Evolutionary conservation across 2,329 filamentous ascomycete species (phyloP), one percentile per base, ranked within the genome.

Genomic region (Aspergillus sp.): DNA sequence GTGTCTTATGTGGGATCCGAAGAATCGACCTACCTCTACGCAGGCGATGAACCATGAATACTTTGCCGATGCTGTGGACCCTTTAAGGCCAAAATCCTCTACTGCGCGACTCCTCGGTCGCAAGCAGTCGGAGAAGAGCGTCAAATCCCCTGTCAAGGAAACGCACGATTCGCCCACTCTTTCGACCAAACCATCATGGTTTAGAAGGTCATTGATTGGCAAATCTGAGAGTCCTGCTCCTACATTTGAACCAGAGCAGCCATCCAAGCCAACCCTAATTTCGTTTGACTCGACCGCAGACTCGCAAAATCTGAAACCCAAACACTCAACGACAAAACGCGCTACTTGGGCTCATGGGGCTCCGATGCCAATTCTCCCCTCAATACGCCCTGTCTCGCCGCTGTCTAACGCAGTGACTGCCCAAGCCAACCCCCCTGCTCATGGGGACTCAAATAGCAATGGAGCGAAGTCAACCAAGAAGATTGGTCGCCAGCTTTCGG

Each of bases 1-100:
- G 92, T 99, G 95, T 76, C 77, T 99, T 64, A 95, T 98, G 90
- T 99, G 95, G 95, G 95, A 99, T 75, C 95, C 95, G 11, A 96
- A 93, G 79, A 87, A 81, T 69, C 85, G 95, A 60, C 95, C 95
- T 45, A 98, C 93, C 4, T 97, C 93, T 2, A 87, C 89, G 0
- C 93, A 99, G 75, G 93, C 95, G n/a, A 79, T 99, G 64, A 89
- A 90, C 40, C 95, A 99, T 73, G 93, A 97, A 66, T 99, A 96
- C 76, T 99, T 99, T 68, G 76, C 83, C 34, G 95, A 98, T 77
- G 95, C 95, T 2, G 86, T 96, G 51, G 95, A 99, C 73, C 95
- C 95, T 13, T 78, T 97, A 54, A 83, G 93, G 55, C 92, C 93
- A n/a, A 96, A 93, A 79, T 96, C 92, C 1, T 93, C 91, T 1